Conservation (phyloP, 306 rosid genomes). For the Mucuna pruriens region DNA sequence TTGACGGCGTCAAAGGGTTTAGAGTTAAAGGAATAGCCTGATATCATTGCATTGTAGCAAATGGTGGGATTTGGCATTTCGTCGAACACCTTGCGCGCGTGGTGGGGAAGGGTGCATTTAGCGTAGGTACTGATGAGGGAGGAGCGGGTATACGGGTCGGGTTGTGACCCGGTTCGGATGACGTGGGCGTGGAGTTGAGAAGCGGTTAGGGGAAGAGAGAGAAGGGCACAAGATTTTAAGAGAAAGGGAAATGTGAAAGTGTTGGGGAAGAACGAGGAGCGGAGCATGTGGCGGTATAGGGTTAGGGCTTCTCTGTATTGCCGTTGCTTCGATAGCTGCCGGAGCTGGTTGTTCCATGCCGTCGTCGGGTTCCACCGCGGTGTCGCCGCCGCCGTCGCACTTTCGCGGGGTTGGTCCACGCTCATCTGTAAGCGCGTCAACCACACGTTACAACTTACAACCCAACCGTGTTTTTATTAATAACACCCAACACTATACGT, state of each 20-base stretch:
- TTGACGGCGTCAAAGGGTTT: slow-evolving; percentile 49
- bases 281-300: slow-evolving; percentile 79
- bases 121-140: slow-evolving; percentile 74
- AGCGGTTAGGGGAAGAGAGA: slow-evolving; percentile 62
- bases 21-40: slow-evolving; percentile 63
- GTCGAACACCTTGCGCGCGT: slow-evolving; percentile 78
- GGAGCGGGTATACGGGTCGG: slow-evolving; percentile 80
- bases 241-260: slow-evolving; percentile 83
- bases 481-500: no score
- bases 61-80: slow-evolving; percentile 57
- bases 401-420: background rate
- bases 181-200: slow-evolving; percentile 73
- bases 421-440: background rate
- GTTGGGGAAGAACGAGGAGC: slow-evolving; percentile 66
- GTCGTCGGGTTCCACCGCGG: slow-evolving; percentile 20
- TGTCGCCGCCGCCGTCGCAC: background rate
- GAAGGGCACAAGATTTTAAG: slow-evolving; percentile 84
- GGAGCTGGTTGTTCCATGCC: slow-evolving; percentile 72
- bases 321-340: slow-evolving; percentile 68
- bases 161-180: slow-evolving; percentile 67
- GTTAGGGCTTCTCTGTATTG: slow-evolving; percentile 63
- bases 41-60: slow-evolving; percentile 78
- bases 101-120: slow-evolving; percentile 30
- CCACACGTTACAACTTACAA: background rate
- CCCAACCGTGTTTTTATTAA: background rate